Conservation (phyloP, 176 grass and related monocot genomes). For the Carex littledalei region DNA sequence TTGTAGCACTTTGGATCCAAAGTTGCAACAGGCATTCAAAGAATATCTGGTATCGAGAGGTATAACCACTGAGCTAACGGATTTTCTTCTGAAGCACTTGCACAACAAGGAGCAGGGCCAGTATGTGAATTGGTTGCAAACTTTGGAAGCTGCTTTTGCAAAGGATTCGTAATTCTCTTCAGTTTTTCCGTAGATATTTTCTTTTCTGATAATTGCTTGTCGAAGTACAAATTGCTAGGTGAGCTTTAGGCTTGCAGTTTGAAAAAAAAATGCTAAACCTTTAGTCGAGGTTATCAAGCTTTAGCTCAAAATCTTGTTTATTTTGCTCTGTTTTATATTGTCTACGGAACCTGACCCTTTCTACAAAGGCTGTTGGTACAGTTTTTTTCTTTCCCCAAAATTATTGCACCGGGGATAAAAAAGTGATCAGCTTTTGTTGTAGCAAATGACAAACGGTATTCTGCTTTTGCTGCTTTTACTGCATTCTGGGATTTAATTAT, state of each 20-base stretch:
- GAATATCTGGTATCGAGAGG: conserved; percentile 54
- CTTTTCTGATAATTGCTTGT: neutral
- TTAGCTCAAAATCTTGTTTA: neutral
- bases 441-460: neutral
- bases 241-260: neutral
- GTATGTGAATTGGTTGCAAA: conserved; percentile 52
- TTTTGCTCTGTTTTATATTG: neutral
- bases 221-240: neutral
- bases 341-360: no score
- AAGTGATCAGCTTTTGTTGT: neutral
- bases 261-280: neutral
- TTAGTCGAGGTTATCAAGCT: neutral
- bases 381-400: neutral
- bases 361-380: neutral
- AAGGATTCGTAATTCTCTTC: conserved; percentile 25
- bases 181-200: neutral
- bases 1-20: conserved; percentile 49
- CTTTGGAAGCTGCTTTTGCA: conserved; percentile 30
- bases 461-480: neutral
- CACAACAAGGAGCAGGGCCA: conserved; percentile 48
- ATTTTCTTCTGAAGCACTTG: conserved; percentile 40
- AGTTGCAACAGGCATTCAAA: conserved; percentile 37
- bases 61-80: conserved; percentile 33
- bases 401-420: neutral
- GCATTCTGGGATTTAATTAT: neutral